These are phyloP conservation scores for Alternaria sp. DNA, from an alignment of 2,329 filamentous ascomycete species.

Conservation along the genomic window DNA sequence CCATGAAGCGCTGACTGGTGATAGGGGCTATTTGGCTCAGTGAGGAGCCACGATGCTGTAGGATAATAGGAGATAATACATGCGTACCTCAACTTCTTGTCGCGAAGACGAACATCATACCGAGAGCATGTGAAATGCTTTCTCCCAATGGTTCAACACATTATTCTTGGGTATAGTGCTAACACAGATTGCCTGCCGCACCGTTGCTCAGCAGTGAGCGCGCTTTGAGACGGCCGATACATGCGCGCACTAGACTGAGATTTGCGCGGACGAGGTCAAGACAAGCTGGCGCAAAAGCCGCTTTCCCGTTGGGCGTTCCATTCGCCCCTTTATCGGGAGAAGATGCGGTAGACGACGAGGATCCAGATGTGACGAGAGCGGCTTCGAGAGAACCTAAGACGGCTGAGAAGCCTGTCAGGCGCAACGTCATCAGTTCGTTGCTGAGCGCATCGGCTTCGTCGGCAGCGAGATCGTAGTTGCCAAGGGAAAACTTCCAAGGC, in stretches of 20 bases:
- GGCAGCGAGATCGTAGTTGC: constrained; percentile 12
- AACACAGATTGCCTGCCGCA: neutral
- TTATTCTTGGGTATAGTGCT: neutral
- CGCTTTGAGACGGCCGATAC: constrained; percentile 9
- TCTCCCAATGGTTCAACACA: neutral
- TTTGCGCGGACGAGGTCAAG: constrained; percentile 10
- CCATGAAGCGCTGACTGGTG: neutral
- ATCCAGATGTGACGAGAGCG: constrained; percentile 7
- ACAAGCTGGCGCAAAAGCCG: constrained; percentile 7
- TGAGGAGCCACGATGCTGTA: neutral
- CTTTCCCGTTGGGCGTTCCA: neutral
- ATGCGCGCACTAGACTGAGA: constrained; percentile 13
- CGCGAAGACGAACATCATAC: neutral
- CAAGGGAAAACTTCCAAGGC: constrained; percentile 13
- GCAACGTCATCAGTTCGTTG: constrained; percentile 15
- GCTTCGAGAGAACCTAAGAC: constrained; percentile 15
- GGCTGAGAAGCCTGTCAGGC: constrained; percentile 11
- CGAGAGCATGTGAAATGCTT: neutral
- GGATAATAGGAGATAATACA: neutral
- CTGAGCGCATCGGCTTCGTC: constrained; percentile 18
- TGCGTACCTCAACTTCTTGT: neutral
- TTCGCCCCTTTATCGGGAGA: neutral
- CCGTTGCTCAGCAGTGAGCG: constrained; percentile 7
- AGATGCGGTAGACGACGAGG: neutral
- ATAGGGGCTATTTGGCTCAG: constrained; percentile 7